These are phyloP conservation scores for Colletotrichum orbiculare DNA, from an alignment of 2,329 filamentous ascomycete genomes.

Conservation along the genomic window DNA sequence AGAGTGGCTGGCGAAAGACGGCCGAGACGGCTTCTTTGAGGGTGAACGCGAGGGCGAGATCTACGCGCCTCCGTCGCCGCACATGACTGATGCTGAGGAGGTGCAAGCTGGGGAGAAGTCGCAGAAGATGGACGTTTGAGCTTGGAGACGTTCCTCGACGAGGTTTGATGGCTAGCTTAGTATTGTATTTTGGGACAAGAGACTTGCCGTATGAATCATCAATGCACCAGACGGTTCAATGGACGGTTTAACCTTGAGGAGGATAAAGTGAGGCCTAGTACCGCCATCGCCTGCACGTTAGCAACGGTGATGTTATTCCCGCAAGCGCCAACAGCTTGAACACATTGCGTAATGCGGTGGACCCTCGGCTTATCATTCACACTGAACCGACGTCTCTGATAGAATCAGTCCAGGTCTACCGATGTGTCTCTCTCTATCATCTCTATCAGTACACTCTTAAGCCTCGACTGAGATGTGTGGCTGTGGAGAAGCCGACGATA, in stretches of 20 bases:
- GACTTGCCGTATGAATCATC: no score
- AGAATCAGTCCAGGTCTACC: constrained; percentile 14
- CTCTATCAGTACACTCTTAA: no score
- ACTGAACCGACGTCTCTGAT: not conserved
- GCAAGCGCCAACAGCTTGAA: not conserved
- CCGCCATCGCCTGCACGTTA: not conserved
- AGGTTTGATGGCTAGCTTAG: no score
- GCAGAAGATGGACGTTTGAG: constrained; percentile 12
- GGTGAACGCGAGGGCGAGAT: constrained; percentile 36
- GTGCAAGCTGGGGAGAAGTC: constrained; percentile 21
- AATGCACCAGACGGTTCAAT: no score
- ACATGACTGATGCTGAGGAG: constrained; percentile 25
- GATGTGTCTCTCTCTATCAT: not conserved
- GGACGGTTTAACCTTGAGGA: no score
- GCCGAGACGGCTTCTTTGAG: constrained; percentile 42
- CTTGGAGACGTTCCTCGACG: not conserved
- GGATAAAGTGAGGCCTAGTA: no score
- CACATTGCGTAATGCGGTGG: constrained; percentile 13
- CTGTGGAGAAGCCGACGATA: constrained; percentile 13
- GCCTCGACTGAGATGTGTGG: not conserved
- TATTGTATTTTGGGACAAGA: no score
- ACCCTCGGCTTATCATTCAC: constrained; percentile 15
- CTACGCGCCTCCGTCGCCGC: constrained; percentile 31
- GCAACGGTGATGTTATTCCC: not conserved
- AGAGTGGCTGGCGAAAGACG: constrained; percentile 42